These are phyloP conservation scores for Ulota crispa DNA, from an alignment of 225 moss, liverwort and hornwort species.

Conservation along the genomic window DNA sequence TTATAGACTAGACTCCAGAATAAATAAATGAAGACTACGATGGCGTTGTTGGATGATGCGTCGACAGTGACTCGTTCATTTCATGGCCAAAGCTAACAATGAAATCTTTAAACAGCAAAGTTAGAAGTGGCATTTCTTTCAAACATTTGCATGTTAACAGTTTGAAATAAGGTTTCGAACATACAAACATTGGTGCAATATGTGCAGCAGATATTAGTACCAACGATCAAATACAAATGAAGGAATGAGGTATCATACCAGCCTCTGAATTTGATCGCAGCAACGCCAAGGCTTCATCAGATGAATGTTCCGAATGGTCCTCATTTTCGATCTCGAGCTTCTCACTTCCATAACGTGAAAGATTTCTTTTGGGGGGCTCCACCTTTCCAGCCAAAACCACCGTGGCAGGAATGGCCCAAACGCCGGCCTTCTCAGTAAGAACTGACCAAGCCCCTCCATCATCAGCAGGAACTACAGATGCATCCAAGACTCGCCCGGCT, in stretches of 20 bases:
- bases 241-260: conserved; percentile 35
- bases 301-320: conserved; percentile 43
- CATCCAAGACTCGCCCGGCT: conserved; percentile 87
- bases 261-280: conserved; percentile 54
- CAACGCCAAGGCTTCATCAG: conserved; percentile 42
- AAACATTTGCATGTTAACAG: neutral
- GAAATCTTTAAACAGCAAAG: neutral
- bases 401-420: conserved; percentile 87
- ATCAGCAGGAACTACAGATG: conserved; percentile 77
- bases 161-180: neutral
- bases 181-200: neutral
- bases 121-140: neutral
- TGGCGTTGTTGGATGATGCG: neutral
- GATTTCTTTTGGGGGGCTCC: conserved; percentile 56
- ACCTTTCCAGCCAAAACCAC: conserved; percentile 60
- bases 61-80: neutral
- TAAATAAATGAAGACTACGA: neutral
- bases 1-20: conserved; percentile 22
- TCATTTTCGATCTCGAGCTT: conserved; percentile 53
- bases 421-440: conserved; percentile 92
- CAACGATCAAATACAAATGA: conserved; percentile 10
- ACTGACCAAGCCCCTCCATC: conserved; percentile 83
- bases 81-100: neutral
- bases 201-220: neutral
- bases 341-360: conserved; percentile 49